A percentile compares a stretch with the other conserved stretches of the same genome.
phyloP scores from a whole-genome alignment of 2,329 filamentous ascomycete species.

The Rutstroemia sydowiana region DNA sequence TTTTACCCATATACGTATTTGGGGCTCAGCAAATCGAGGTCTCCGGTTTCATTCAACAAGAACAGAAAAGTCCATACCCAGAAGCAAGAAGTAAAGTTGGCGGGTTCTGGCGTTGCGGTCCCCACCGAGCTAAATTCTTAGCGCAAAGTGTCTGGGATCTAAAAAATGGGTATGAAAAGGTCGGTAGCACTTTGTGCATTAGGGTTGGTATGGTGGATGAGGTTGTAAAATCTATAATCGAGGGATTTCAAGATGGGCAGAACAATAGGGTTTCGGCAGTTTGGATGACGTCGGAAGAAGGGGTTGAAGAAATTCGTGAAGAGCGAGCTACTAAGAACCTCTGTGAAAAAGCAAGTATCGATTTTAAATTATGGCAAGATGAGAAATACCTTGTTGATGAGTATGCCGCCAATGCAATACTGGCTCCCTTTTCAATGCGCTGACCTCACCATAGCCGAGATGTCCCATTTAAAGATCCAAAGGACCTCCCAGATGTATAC shows the following conservation, averaged over 20 bases:
- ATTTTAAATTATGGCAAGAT: conserved; percentile 61
- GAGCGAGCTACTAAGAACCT: conserved; percentile 47
- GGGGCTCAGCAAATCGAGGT: conserved; percentile 65
- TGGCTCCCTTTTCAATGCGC: neutral
- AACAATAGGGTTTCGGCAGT: conserved; percentile 48
- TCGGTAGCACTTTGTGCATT: conserved; percentile 55
- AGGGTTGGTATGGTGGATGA: conserved; percentile 55
- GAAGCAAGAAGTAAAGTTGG: conserved; percentile 59
- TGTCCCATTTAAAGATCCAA: conserved; percentile 46
- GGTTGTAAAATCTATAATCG: conserved; percentile 50
- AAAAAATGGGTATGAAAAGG: conserved; percentile 51
- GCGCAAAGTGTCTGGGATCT: conserved; percentile 68
- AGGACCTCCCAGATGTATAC: conserved; percentile 66
- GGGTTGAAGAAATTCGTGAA: conserved; percentile 60
- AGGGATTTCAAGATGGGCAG: conserved; percentile 35
- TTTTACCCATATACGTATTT: conserved; percentile 66
- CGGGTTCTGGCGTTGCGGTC: conserved; percentile 66
- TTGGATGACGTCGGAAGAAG: conserved; percentile 69
- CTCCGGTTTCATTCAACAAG: conserved; percentile 57
- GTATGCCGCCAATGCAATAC: conserved; percentile 41
- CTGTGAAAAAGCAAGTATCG: conserved; percentile 45
- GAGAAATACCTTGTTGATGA: conserved; percentile 77
- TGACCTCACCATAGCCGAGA: conserved; percentile 48
- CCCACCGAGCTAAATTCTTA: conserved; percentile 63
- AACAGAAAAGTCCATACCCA: conserved; percentile 53